Conservation (phyloP, 2,329 filamentous ascomycete species). For the Magnaporthales sp. region DNA sequence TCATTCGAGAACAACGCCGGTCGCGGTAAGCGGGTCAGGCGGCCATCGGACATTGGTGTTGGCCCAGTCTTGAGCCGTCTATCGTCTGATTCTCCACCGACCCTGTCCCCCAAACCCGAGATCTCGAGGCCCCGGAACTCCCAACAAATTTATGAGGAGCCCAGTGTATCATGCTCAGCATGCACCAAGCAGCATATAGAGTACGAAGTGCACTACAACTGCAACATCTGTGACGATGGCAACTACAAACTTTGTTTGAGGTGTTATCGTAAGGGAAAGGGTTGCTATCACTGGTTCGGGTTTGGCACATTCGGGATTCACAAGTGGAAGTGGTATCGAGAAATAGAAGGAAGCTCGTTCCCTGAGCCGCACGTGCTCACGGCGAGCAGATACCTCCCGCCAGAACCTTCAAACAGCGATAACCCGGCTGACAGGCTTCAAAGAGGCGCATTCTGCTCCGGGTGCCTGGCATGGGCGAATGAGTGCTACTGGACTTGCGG, state of each 20-base stretch:
- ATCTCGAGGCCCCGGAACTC: background rate
- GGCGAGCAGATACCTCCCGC: slow-evolving; percentile 46
- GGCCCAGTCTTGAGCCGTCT: background rate
- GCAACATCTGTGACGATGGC: slow-evolving; percentile 58
- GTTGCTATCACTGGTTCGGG: slow-evolving; percentile 65
- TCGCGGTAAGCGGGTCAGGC: background rate
- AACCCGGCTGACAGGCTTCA: slow-evolving; percentile 62
- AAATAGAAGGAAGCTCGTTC: slow-evolving; percentile 21
- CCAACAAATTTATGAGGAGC: slow-evolving; percentile 49
- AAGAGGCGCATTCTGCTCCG: slow-evolving; percentile 76
- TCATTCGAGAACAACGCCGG: background rate
- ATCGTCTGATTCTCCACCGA: slow-evolving; percentile 4
- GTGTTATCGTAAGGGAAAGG: slow-evolving; percentile 70
- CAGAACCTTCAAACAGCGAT: slow-evolving; percentile 53
- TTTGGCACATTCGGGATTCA: background rate
- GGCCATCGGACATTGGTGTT: slow-evolving; percentile 2
- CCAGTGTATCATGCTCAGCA: slow-evolving; percentile 62
- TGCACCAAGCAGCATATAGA: slow-evolving; percentile 69
- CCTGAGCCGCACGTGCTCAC: slow-evolving; percentile 49
- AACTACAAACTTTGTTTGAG: slow-evolving; percentile 70
- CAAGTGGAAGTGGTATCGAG: background rate
- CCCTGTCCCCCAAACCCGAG: background rate
- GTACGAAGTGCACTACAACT: slow-evolving; percentile 81
- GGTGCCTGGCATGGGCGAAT: slow-evolving; percentile 65
- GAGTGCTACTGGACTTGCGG: slow-evolving; percentile 87